These are phyloP conservation scores for Adiantum capillusveneris DNA, from an alignment of 75 land plant genomes.

Conservation along the genomic window DNA sequence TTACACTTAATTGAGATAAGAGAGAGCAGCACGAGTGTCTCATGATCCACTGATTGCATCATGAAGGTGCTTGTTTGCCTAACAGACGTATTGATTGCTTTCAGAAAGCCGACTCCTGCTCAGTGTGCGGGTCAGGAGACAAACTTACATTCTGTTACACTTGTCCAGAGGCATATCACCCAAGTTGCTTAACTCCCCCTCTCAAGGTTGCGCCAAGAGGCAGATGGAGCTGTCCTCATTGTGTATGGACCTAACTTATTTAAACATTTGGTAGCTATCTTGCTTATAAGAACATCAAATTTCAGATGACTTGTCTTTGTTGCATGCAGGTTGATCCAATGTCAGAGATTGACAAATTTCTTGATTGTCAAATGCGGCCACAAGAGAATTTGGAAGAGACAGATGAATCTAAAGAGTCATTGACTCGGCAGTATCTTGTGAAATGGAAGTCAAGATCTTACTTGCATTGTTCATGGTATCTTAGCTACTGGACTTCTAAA, in stretches of 20 bases:
- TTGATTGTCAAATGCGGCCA: constrained; percentile 84
- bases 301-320: no score
- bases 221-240: constrained; percentile 90
- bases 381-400: constrained; percentile 25
- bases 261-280: background rate
- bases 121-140: constrained; percentile 56
- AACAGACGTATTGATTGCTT: no score
- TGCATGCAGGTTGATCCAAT: constrained; percentile 69
- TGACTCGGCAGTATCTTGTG: constrained; percentile 76
- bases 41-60: no score
- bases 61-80: no score
- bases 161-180: constrained; percentile 77
- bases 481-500: background rate
- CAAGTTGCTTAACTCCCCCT: constrained; percentile 67
- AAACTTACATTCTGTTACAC: constrained; percentile 62
- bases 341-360: constrained; percentile 79
- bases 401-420: constrained; percentile 34
- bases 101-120: constrained; percentile 79
- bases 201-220: constrained; percentile 47
- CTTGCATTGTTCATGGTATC: constrained; percentile 92
- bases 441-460: constrained; percentile 95
- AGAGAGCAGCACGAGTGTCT: no score
- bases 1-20: no score
- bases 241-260: constrained; percentile 44
- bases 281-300: no score